These are phyloP conservation scores for Acanthamoeba culbertsoni DNA, from an alignment of 208 protist genomes.

Conservation along the genomic window DNA sequence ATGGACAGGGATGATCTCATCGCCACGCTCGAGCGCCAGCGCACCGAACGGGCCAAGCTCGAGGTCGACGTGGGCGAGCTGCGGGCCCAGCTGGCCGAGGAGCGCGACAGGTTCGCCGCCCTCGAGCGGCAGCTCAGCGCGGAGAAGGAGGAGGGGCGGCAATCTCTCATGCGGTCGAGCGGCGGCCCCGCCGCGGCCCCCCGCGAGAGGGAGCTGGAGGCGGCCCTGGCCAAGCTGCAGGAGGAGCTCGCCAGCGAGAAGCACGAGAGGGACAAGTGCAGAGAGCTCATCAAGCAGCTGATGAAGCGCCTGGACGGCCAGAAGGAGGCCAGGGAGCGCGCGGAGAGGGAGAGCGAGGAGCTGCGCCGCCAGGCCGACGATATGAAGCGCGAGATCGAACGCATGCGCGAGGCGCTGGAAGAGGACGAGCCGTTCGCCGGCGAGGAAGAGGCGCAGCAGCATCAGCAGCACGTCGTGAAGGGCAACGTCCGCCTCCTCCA, in stretches of 20 bases:
- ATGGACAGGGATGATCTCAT: background rate
- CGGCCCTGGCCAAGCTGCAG: background rate
- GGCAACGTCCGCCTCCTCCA: background rate
- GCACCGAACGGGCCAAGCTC: background rate
- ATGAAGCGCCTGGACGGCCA: background rate
- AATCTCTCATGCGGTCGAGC: background rate
- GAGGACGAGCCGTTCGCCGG: background rate
- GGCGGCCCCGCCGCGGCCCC: background rate
- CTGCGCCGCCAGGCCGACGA: background rate
- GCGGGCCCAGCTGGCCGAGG: background rate
- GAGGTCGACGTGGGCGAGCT: background rate
- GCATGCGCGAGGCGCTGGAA: background rate
- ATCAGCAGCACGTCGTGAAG: background rate
- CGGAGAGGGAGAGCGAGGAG: background rate
- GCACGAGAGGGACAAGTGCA: conserved; percentile 11
- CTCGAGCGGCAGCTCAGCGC: background rate
- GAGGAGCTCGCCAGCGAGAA: background rate
- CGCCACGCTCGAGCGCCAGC: background rate
- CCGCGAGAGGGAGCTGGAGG: background rate
- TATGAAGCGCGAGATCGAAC: background rate
- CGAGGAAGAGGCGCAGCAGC: background rate
- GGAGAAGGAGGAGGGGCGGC: background rate
- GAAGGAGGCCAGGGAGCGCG: background rate
- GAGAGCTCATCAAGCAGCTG: background rate
- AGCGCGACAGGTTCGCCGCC: background rate